Conservation (phyloP, 176 grass and related monocot species). For the Leersia perrieri region DNA sequence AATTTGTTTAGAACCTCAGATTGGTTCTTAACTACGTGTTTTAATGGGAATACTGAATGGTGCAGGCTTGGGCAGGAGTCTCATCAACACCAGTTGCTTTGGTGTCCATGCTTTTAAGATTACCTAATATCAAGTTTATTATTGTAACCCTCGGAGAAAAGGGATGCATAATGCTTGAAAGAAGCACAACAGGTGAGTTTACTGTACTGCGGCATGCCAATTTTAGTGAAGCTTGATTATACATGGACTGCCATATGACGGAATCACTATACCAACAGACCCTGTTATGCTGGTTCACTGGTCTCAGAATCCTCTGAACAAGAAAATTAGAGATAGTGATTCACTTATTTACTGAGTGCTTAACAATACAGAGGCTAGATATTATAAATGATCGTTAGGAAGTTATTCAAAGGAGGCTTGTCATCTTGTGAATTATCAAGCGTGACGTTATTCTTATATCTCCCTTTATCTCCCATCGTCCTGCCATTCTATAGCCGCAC, state of each 20-base stretch:
- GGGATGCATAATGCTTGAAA: slow-evolving; percentile 89
- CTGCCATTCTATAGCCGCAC: background rate
- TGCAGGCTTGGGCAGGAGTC: slow-evolving; percentile 74
- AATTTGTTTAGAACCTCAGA: background rate
- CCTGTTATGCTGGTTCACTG: background rate
- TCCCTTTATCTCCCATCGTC: background rate
- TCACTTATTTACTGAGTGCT: background rate
- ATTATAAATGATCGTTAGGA: background rate
- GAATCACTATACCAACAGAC: background rate
- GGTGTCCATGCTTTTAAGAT: slow-evolving; percentile 71
- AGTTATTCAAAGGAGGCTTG: background rate
- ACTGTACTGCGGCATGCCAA: background rate
- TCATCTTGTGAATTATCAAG: background rate
- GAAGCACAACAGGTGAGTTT: slow-evolving; percentile 65
- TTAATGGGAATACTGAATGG: slow-evolving; percentile 25
- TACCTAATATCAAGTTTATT: slow-evolving; percentile 84
- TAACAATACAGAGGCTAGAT: background rate
- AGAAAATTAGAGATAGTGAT: background rate
- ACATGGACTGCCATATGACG: background rate
- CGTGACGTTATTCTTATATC: background rate
- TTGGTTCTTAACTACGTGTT: background rate
- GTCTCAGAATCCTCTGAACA: background rate
- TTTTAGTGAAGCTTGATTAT: background rate
- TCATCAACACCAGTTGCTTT: slow-evolving; percentile 62
- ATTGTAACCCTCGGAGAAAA: slow-evolving; percentile 77